Evolutionary conservation across 768 basidiomycete species (phyloP).

Genomic region (Arthromyces matolae): DNA sequence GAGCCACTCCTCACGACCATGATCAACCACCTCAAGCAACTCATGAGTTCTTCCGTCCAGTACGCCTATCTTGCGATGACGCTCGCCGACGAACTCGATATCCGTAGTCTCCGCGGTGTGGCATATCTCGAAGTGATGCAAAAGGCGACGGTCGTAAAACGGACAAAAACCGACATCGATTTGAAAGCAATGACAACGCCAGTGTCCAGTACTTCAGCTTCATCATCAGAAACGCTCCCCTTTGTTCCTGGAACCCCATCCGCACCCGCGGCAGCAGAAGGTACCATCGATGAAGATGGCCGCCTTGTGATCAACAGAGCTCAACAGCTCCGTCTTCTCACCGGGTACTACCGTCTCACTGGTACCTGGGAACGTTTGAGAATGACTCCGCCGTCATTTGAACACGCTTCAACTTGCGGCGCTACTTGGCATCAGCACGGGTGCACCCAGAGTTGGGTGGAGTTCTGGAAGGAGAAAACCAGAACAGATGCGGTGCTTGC

Average conservation of each 20-base stretch:
- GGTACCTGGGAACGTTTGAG: constrained; percentile 65
- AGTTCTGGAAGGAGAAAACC: constrained; percentile 79
- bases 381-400: constrained; percentile 52
- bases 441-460: constrained; percentile 69
- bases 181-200: constrained; percentile 15
- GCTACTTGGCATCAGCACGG: constrained; percentile 71
- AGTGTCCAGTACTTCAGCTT: neutral
- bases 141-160: constrained; percentile 44
- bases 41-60: constrained; percentile 59
- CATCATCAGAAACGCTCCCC: neutral
- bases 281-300: constrained; percentile 38
- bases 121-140: constrained; percentile 77
- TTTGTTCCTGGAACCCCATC: neutral
- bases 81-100: constrained; percentile 65
- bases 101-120: constrained; percentile 55
- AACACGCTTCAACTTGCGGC: constrained; percentile 59
- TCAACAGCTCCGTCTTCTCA: constrained; percentile 64
- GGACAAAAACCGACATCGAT: constrained; percentile 28
- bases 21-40: constrained; percentile 52
- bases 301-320: constrained; percentile 49
- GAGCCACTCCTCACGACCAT: constrained; percentile 56
- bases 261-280: constrained; percentile 17
- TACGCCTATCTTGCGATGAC: constrained; percentile 74
- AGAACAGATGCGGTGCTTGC: constrained; percentile 55
- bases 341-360: constrained; percentile 68